Evolutionary conservation across 805 yeast genomes (phyloP), one percentile per base, ranked within the genome.

Genomic region (Cephaloascus albidus): DNA sequence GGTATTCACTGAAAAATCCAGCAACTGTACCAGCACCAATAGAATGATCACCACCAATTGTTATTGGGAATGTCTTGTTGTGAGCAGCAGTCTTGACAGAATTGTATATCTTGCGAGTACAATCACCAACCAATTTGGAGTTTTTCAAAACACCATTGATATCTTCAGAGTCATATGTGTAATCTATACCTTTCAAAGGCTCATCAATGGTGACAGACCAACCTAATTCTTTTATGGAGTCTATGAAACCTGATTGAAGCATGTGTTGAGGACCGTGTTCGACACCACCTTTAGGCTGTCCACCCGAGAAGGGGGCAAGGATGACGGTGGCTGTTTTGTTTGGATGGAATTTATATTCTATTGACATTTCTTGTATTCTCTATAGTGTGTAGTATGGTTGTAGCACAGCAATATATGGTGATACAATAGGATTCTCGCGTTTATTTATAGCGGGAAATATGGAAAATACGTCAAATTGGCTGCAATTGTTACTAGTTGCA

Each of bases 21-120:
- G 86, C 71, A 28, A 90, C 82, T 8, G 97, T 88, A 37, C 95
- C 95, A 52, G 90, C 87, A 38, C 95, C 97, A 47, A 90, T 83
- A 6, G 96, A 87, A 59, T 90, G 98, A 61, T 90, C 98, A 39
- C 98, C 98, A 38, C 98, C 98, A 39, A 90, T 58, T 2, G 96
- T 87, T 39, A 90, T 63, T 5, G 96, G 93, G 42, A 93, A 68
- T 17, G 63, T 65, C 23, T 67, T 55, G 17, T 66, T 63, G 15
- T 55, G 46, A 27, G 81, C 71, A 2, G 79, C 74, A 5, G 60
- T 52, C 39, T 61, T 59, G 37, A 83, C 86, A 2, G 85, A 61
- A 33, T 78, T 64, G 57, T 76, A 80, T 41, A 93, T 76, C 43
- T 60, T 60, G 53, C 78, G 57, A 47, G 85, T 75, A 41, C 93